These are phyloP conservation scores for Exophiala lecanii-corni DNA, from an alignment of 2,329 filamentous ascomycete species.

Conservation along the genomic window DNA sequence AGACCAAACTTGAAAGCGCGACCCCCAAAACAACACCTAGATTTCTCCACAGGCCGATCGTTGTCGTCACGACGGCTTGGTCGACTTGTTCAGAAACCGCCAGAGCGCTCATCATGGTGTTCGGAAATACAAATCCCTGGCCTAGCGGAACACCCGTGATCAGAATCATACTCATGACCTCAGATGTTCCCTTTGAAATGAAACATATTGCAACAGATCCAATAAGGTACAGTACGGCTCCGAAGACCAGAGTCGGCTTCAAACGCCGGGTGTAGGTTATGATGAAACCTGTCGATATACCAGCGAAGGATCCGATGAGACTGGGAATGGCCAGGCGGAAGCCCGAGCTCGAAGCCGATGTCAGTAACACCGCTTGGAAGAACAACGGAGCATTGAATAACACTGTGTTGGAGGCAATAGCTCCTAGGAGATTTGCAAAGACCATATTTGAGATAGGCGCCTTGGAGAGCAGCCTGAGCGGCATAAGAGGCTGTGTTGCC, in stretches of 20 bases:
- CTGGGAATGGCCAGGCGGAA: constrained; percentile 18
- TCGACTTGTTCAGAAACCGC: constrained; percentile 40
- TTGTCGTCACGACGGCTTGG: constrained; percentile 38
- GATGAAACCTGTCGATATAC: constrained; percentile 40
- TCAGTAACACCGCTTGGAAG: constrained; percentile 60
- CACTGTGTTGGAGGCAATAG: constrained; percentile 55
- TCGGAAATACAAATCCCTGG: constrained; percentile 40
- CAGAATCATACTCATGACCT: constrained; percentile 37
- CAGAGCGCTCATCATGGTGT: constrained; percentile 38
- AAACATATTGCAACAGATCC: constrained; percentile 33
- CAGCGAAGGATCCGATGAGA: constrained; percentile 34
- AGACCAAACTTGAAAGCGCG: constrained; percentile 18
- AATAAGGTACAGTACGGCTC: constrained; percentile 35
- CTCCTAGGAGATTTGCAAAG: constrained; percentile 66
- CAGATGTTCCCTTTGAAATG: constrained; percentile 36
- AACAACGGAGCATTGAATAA: constrained; percentile 74
- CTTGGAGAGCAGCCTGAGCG: constrained; percentile 67
- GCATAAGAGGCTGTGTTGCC: constrained; percentile 68
- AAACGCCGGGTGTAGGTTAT: constrained; percentile 43
- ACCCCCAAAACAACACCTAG: constrained; percentile 20
- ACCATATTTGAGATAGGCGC: constrained; percentile 63
- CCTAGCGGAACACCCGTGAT: constrained; percentile 37
- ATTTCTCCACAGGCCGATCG: constrained; percentile 20
- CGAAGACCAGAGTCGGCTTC: constrained; percentile 39
- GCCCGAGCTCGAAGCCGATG: constrained; percentile 12